Base-by-base conservation (phyloP, 805 yeast species). In the Metschnikowia henanensis region DNA sequence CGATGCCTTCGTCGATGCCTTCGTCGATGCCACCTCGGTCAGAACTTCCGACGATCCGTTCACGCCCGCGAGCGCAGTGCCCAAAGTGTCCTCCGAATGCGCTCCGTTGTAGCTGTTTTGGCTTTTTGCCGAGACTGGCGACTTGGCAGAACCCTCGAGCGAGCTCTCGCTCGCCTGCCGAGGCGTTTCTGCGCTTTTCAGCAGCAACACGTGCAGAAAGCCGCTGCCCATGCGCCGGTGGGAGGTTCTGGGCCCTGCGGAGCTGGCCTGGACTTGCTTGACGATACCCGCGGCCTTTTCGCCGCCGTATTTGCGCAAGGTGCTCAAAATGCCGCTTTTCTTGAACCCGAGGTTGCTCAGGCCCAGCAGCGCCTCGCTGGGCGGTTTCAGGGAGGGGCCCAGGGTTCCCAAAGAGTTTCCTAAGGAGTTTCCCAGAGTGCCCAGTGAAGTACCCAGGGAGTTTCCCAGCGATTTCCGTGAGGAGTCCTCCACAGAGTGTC, bases 301-400 rank as follows among this genome's bases (percentile, higher is more conserved):
- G 15, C 68, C 69, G 10, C 73, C 68, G 42, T 62, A 68, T 43
- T 69, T 70, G 26, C 73, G 50, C n/a, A 64, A 58, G 10, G 74
- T 66, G 37, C 72, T 70, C 41, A 71, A 61, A 6, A 70, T 45
- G 0, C 75, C 70, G 41, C 70, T 62, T 39, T 61, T 66, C 19
- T 52, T 44, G 17, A 50, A 46, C 15, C 50, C 46, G 4, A 38
- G 25, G 15, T 42, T 32, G 35, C 38, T 34, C 46, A 42, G 46
- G 9, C 46, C 38, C 46, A 42, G 46, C 25, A 40, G 32, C 5
- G 46, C 46, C 28, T 42, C 46, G 16, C 46, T 30, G 7, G 41
- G 7, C 12, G 28, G 15, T 23, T 42, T 18, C 35, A 16, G 36
- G 8, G 35, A 22, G 5, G 25, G n/a, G n/a, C n/a, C n/a, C n/a